Base-by-base conservation (phyloP, 441 rosid genomes). In the Gossypium gossypioides region DNA sequence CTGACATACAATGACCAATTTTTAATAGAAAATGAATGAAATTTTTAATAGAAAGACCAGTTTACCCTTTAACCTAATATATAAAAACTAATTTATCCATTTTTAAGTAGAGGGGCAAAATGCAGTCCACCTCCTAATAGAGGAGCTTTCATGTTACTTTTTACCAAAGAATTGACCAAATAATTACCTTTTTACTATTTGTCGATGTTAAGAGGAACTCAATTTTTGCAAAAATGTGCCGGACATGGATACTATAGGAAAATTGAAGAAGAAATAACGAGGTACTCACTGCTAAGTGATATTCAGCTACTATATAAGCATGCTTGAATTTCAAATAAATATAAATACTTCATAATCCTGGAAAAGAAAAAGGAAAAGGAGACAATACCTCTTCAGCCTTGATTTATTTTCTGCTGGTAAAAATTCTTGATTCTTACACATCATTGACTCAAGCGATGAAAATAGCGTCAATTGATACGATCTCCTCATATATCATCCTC, bases 401-500 rank as follows among this genome's bases (percentile, higher is more conserved):
- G 10, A 24, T 65, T 44, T 13, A 16, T 7, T 42, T 44, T 25
- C 29, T 44, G 69, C 24, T 2, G 19, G 55, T 44, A 65, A 65
- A 13, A 25, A 1, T 21, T 24, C 7, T 7, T 66, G 40, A 16
- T 46, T 65, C 56, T 65, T 22, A 6, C n/a, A n/a, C 56, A 3
- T 66, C 13, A 8, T 21, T 3, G 12, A 15, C 57, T 46, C 8
- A 37, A 50, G 58, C 18, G 8, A 67, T 15, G 52, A 46, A 15
- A 42, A 48, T 15, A 13, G 34, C 24, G 16, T 27, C 24, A 7
- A 27, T 13, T 48, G n/a, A 24, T 24, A 2, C 18, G 0, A 44
- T 46, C 57, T 65, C 21, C n/a, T 67, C 4, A 68, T 4, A 50
- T 27, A 27, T 15, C 71, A 68, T 68, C 71, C 25, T 46, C 59